Evolutionary conservation across 306 rosid genomes (phyloP).

Genomic region (Cucumis cinereus): DNA sequence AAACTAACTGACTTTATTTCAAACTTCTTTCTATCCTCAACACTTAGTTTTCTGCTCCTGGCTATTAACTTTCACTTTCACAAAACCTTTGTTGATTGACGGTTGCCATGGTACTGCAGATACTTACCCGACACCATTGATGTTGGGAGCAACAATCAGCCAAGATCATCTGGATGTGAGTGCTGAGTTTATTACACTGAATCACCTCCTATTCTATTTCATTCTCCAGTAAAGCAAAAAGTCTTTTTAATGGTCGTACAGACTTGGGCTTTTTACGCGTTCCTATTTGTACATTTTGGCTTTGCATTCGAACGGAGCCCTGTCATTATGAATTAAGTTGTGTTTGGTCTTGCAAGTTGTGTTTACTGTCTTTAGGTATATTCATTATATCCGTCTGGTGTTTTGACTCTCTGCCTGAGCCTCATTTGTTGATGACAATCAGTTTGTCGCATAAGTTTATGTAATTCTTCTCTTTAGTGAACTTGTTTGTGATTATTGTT

Average conservation of each 20-base stretch:
- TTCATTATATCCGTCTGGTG: not conserved
- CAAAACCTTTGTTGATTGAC: not conserved
- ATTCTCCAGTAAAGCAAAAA: slow-evolving; percentile 31
- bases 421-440: slow-evolving; percentile 7
- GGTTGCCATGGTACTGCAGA: slow-evolving; percentile 33
- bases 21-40: not conserved
- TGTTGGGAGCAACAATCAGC: slow-evolving; percentile 70
- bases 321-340: not conserved
- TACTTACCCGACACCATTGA: slow-evolving; percentile 97
- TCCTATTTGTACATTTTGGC: slow-evolving; percentile 4
- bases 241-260: slow-evolving; percentile 5
- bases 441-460: slow-evolving; percentile 1
- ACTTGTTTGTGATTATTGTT: not conserved
- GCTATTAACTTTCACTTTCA: not conserved
- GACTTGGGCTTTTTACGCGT: slow-evolving; percentile 5
- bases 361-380: not conserved
- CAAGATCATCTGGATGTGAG: slow-evolving; percentile 80
- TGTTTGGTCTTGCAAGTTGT: slow-evolving; percentile 15
- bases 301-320: not conserved
- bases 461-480: not conserved
- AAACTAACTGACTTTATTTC: not conserved
- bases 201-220: slow-evolving; percentile 12
- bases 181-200: slow-evolving; percentile 41
- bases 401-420: not conserved
- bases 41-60: not conserved